Evolutionary conservation across 495 filamentous ascomycete genomes (phyloP), one percentile per base, ranked within the genome.

Genomic region (Aspergillus biplanus): DNA sequence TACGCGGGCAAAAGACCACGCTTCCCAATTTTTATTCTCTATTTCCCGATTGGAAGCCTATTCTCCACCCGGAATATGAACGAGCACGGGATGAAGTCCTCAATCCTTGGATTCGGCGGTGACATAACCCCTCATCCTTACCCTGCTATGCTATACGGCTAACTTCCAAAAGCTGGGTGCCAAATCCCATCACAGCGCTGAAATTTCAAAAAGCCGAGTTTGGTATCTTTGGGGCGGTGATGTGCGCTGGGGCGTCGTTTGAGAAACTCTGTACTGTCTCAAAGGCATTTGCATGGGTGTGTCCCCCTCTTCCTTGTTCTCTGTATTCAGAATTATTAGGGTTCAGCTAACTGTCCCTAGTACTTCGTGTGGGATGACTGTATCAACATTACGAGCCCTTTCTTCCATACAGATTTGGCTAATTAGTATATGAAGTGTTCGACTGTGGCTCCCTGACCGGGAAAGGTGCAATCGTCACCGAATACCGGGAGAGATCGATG

Each of bases 291-390:
- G 56, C 62, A 16, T 64, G 62, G 62, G 62, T 64, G 13, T 5
- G 49, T 21, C 5, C 31, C 46, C 3, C 8, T 39, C 13, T 39
- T 39, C 37, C 33, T 31, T 15, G 4, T 18, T 37, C 1, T 18
- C 27, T 35, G 4, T 4, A n/a, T 18, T 60, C 7, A 21, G 5
- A 4, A 48, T 15, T 52, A 8, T n/a, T 21, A 46, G 50, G 12
- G 15, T 33, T 1, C 21, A 27, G 56, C 56, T 62, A 55, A 56
- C 16, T 11, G 3, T 5, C 2, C 4, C 9, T 33, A 59, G 62
- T 59, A 59, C 32, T 64, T 55, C 33, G 33, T 64, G 32, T 64
- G 62, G 56, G 56, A 59, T 13, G 55, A 59, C 33, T 54, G 61
- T 63, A 58, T 52, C 3, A n/a, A 46, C 3, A 12, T 9, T 32